These are phyloP conservation scores for Fusarium subtropicale DNA, from an alignment of 2,329 filamentous ascomycete species.

Conservation along the genomic window DNA sequence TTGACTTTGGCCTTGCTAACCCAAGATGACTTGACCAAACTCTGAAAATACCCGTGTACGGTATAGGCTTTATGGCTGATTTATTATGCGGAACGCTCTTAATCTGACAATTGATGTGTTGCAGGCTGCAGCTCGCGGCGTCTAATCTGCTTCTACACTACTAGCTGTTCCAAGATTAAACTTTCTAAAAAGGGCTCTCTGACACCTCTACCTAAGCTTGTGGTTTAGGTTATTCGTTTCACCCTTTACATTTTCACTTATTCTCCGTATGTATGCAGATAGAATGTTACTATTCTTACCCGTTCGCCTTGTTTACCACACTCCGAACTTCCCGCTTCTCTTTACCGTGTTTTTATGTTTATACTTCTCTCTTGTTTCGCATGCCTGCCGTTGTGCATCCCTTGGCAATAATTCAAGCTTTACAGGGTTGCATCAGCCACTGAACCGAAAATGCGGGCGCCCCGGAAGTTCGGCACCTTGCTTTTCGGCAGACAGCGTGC, in stretches of 20 bases:
- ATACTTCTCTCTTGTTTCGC: neutral
- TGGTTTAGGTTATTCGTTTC: constrained; percentile 73
- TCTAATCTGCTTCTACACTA: constrained; percentile 65
- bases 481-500: constrained; percentile 39
- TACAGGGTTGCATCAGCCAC: constrained; percentile 25
- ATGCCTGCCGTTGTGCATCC: neutral
- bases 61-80: neutral
- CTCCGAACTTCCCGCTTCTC: neutral
- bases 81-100: constrained; percentile 46
- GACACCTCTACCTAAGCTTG: constrained; percentile 59
- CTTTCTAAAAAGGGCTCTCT: constrained; percentile 66
- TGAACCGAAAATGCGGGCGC: constrained; percentile 25
- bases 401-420: neutral
- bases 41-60: neutral
- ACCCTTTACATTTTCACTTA: constrained; percentile 64
- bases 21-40: neutral
- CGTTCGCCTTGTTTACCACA: neutral
- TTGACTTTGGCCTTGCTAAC: constrained; percentile 24
- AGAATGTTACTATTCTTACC: constrained; percentile 3
- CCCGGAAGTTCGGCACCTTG: constrained; percentile 48
- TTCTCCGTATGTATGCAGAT: neutral
- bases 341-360: neutral
- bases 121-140: constrained; percentile 53
- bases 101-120: constrained; percentile 64
- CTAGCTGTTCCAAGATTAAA: constrained; percentile 67